Evolutionary conservation across 1,284 basidiomycete genomes (phyloP).

Genomic region (Cutaneotrichosporon sp.): DNA sequence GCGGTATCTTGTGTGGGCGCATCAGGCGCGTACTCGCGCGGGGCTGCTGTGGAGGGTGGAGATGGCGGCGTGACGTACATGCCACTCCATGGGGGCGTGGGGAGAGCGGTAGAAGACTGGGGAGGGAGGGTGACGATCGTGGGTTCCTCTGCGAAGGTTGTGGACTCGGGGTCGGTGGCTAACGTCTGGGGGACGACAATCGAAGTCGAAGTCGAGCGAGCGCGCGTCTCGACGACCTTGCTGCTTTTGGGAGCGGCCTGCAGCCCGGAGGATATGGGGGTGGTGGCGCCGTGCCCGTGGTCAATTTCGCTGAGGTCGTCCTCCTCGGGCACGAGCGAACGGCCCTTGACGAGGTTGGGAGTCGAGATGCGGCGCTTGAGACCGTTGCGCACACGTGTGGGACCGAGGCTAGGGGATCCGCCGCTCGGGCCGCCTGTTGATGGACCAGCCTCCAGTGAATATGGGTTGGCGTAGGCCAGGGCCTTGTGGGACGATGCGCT

Average conservation of each 20-base stretch:
- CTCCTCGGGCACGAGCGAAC: conserved; percentile 14
- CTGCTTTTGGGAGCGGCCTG: conserved; percentile 7
- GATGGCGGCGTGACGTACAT: conserved; percentile 29
- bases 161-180: conserved; percentile 14
- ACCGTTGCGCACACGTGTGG: conserved; percentile 22
- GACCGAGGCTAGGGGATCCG: conserved; percentile 8
- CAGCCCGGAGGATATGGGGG: background rate
- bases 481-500: conserved; percentile 20
- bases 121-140: conserved; percentile 11
- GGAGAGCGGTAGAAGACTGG: conserved; percentile 15
- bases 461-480: conserved; percentile 7
- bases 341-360: conserved; percentile 30
- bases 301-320: conserved; percentile 10
- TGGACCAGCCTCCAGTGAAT: background rate
- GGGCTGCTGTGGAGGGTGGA: conserved; percentile 16
- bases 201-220: conserved; percentile 47
- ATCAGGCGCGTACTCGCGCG: conserved; percentile 2
- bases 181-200: conserved; percentile 38
- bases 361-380: conserved; percentile 47
- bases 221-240: conserved; percentile 35
- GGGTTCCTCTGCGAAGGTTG: conserved; percentile 20
- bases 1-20: background rate
- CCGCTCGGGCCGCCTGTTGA: conserved; percentile 11
- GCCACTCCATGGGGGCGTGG: conserved; percentile 18
- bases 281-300: conserved; percentile 1